Conservation (phyloP, 441 rosid genomes). For the Cnidoscolus chayamansa region DNA sequence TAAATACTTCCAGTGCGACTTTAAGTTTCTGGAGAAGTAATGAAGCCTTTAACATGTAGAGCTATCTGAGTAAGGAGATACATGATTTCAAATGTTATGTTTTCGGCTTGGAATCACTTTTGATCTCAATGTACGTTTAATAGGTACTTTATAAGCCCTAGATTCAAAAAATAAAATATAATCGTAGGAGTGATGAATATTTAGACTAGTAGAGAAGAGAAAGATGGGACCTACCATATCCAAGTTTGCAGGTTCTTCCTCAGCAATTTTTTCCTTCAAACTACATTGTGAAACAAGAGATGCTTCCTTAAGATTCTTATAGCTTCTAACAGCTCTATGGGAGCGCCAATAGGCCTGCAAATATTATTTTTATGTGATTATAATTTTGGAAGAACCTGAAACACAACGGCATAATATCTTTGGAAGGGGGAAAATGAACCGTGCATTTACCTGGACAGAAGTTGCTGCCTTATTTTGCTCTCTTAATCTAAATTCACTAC, state of each 20-base stretch:
- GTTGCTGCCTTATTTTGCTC: slow-evolving; percentile 44
- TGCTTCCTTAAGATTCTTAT: slow-evolving; percentile 50
- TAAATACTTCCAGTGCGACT: neutral
- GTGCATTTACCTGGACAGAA: slow-evolving; percentile 56
- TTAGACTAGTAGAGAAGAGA: neutral
- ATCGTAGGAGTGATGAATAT: neutral
- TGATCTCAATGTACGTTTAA: neutral
- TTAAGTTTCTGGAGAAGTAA: neutral
- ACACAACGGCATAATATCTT: slow-evolving; percentile 8
- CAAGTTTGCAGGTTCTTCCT: slow-evolving; percentile 31
- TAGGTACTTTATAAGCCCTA: slow-evolving; percentile 17
- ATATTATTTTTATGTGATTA: slow-evolving; percentile 21
- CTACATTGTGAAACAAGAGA: slow-evolving; percentile 45
- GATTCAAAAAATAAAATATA: slow-evolving; percentile 5
- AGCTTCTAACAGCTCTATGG: slow-evolving; percentile 46
- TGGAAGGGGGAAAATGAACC: slow-evolving; percentile 7
- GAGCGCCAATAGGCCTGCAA: slow-evolving; percentile 72
- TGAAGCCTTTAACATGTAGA: neutral
- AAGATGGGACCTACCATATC: slow-evolving; percentile 39
- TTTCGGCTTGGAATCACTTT: neutral
- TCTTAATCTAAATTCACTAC: slow-evolving; percentile 40
- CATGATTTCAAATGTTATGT: neutral
- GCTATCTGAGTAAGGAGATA: neutral
- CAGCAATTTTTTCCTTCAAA: slow-evolving; percentile 43
- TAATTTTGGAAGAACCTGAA: slow-evolving; percentile 27